phyloP scores from a whole-genome alignment of 1,284 basidiomycete species.

The Ceratobasidium theobromae region DNA sequence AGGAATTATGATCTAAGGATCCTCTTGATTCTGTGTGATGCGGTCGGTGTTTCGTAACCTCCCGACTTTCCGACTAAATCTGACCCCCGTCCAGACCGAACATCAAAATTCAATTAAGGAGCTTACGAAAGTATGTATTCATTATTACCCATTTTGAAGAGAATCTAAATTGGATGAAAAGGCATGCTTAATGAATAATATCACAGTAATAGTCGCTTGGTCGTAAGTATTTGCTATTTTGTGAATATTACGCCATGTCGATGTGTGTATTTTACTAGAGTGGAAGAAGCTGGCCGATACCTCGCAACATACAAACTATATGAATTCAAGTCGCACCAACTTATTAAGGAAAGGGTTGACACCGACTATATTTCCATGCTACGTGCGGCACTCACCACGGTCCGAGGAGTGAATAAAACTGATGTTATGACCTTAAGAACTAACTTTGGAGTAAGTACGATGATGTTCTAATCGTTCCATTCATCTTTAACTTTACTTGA shows the following conservation, averaged over 20 bases:
- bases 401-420: slow-evolving; percentile 95
- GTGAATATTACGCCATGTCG: no score
- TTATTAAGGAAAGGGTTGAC: slow-evolving; percentile 91
- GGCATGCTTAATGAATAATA: slow-evolving; percentile 86
- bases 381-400: slow-evolving; percentile 83
- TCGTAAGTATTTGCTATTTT: no score
- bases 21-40: slow-evolving; percentile 89
- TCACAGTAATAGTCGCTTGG: slow-evolving; percentile 92
- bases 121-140: slow-evolving; percentile 70
- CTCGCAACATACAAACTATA: slow-evolving; percentile 90
- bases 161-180: slow-evolving; percentile 40
- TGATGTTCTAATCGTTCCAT: background rate
- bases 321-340: slow-evolving; percentile 89
- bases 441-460: slow-evolving; percentile 82
- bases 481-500: slow-evolving; percentile 7
- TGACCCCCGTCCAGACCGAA: slow-evolving; percentile 61
- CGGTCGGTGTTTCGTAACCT: slow-evolving; percentile 57
- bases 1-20: slow-evolving; percentile 82
- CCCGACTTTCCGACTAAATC: background rate
- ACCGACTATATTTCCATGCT: slow-evolving; percentile 84
- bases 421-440: slow-evolving; percentile 93
- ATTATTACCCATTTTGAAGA: background rate
- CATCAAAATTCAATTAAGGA: slow-evolving; percentile 90
- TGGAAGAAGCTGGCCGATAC: slow-evolving; percentile 93
- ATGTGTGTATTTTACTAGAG: no score